phyloP scores from a whole-genome alignment of 2,329 filamentous ascomycete genomes.

The Rachicladosporium sp. region DNA sequence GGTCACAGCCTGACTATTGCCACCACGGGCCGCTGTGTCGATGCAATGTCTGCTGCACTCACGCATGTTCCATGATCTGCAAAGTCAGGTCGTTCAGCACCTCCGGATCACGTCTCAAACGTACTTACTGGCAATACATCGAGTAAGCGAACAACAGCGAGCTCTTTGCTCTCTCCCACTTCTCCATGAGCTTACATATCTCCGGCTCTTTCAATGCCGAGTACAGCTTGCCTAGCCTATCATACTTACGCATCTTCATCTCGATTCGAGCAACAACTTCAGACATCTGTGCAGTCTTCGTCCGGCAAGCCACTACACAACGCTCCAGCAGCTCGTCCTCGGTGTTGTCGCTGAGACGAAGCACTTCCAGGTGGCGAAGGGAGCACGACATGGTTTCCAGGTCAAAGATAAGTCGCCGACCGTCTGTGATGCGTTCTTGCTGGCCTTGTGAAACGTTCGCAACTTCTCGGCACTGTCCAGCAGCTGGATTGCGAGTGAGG shows the following conservation, averaged over 20 bases:
- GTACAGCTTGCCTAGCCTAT: constrained; percentile 2
- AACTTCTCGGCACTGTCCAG: constrained; percentile 7
- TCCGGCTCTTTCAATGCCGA: constrained; percentile 6
- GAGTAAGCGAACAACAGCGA: constrained; percentile 7
- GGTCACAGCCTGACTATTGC: no score
- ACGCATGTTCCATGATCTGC: no score
- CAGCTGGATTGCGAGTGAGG: constrained; percentile 7
- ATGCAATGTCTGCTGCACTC: no score
- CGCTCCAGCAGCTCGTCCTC: constrained; percentile 3
- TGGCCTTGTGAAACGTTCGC: constrained; percentile 5
- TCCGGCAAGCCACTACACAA: constrained; percentile 2
- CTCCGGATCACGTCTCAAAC: no score
- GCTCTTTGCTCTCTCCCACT: constrained; percentile 5
- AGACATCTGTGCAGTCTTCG: neutral
- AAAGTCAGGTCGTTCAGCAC: no score
- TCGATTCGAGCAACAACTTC: constrained; percentile 2
- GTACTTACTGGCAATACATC: constrained; percentile 3
- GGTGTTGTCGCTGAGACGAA: neutral
- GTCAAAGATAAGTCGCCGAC: constrained; percentile 1
- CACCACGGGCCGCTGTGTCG: no score
- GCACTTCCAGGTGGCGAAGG: constrained; percentile 3
- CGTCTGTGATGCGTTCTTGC: constrained; percentile 2
- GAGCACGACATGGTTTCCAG: constrained; percentile 4
- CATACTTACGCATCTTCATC: neutral
- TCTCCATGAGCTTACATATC: constrained; percentile 1